phyloP scores from a whole-genome alignment of 768 basidiomycete genomes.

The Floccularia luteovirens region DNA sequence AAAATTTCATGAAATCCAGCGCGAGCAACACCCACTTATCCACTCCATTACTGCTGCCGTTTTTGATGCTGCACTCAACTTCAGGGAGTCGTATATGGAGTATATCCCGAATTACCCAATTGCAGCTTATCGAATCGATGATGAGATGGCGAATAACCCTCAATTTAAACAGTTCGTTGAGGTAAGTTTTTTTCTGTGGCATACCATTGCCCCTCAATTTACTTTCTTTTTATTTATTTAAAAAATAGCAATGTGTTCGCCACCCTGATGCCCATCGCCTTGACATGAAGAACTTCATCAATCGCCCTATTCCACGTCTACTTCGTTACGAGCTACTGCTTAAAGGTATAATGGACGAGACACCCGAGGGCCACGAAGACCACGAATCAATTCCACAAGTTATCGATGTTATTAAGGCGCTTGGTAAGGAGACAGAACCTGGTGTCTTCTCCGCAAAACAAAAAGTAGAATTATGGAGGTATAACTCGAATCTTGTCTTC shows the following conservation, averaged over 20 bases:
- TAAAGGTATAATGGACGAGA: slow-evolving; percentile 71
- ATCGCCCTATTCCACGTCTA: slow-evolving; percentile 85
- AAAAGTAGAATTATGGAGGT: slow-evolving; percentile 87
- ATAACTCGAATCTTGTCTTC: slow-evolving; percentile 72
- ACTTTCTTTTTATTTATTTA: slow-evolving; percentile 1
- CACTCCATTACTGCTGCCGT: slow-evolving; percentile 76
- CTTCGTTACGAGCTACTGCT: slow-evolving; percentile 85
- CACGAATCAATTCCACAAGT: slow-evolving; percentile 76
- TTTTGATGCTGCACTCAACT: slow-evolving; percentile 86
- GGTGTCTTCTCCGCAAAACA: slow-evolving; percentile 80
- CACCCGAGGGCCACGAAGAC: slow-evolving; percentile 73
- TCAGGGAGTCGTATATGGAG: slow-evolving; percentile 88
- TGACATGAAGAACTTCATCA: slow-evolving; percentile 91
- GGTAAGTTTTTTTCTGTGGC: slow-evolving; percentile 29
- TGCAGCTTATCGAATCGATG: slow-evolving; percentile 80
- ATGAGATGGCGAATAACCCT: slow-evolving; percentile 78
- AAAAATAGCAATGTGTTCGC: slow-evolving; percentile 35
- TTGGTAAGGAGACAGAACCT: slow-evolving; percentile 84
- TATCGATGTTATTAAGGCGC: slow-evolving; percentile 77
- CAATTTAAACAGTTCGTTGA: slow-evolving; percentile 81
- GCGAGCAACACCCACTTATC: slow-evolving; percentile 79
- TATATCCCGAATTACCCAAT: slow-evolving; percentile 93
- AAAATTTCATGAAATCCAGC: slow-evolving; percentile 78
- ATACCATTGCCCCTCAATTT: slow-evolving; percentile 11
- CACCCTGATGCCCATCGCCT: slow-evolving; percentile 74